A percentile compares a stretch with the other conserved stretches of the same genome.
Conservation (phyloP, 2,329 filamentous ascomycete species). For the Microdochium nivale region DNA sequence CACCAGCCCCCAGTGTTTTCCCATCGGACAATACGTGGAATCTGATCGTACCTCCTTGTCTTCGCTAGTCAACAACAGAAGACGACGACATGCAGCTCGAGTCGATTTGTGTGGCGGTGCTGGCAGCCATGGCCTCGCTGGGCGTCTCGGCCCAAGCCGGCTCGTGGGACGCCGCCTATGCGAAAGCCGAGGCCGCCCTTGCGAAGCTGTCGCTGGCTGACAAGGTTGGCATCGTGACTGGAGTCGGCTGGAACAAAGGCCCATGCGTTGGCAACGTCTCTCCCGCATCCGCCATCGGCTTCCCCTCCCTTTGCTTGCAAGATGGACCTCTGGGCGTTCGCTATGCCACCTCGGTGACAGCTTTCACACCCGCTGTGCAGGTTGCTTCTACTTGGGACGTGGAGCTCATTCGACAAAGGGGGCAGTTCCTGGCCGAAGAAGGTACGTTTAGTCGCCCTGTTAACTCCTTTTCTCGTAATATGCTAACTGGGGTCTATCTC, state of each 20-base stretch:
- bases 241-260: conserved; percentile 66
- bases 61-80: too few relatives aligned
- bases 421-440: conserved; percentile 62
- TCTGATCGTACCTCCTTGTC: too few relatives aligned
- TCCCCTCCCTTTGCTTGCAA: conserved; percentile 69
- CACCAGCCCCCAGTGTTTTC: too few relatives aligned
- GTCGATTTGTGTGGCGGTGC: background rate
- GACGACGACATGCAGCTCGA: background rate
- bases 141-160: background rate
- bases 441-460: too few relatives aligned
- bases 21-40: too few relatives aligned
- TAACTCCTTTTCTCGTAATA: too few relatives aligned
- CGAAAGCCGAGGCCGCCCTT: conserved; percentile 59
- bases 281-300: conserved; percentile 47
- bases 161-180: conserved; percentile 61
- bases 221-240: conserved; percentile 73
- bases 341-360: conserved; percentile 61
- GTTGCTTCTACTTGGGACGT: conserved; percentile 75
- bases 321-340: conserved; percentile 73
- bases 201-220: conserved; percentile 62
- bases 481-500: too few relatives aligned
- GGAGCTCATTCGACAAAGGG: conserved; percentile 62
- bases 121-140: background rate
- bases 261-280: conserved; percentile 58
- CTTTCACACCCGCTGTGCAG: conserved; percentile 73